Conservation (phyloP, 345 rosid species). For the Ricinus communis region DNA sequence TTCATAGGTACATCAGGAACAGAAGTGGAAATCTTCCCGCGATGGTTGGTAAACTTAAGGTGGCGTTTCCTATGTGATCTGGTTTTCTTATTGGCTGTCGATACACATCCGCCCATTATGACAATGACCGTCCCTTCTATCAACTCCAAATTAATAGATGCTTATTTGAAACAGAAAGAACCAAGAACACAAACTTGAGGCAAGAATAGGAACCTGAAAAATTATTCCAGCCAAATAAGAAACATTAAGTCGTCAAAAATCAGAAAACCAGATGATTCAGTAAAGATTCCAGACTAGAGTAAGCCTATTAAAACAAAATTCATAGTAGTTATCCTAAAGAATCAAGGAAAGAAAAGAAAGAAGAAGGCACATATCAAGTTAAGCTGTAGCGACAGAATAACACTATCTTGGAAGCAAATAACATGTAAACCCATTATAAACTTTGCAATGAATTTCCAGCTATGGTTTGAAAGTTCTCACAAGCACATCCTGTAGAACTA, state of each 20-base stretch:
- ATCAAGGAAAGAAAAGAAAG: too few species aligned
- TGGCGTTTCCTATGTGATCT: conserved; percentile 27
- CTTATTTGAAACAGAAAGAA: neutral
- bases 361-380: too few species aligned
- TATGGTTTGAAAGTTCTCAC: too few species aligned
- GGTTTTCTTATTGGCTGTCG: conserved; percentile 34
- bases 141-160: neutral
- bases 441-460: too few species aligned
- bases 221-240: neutral
- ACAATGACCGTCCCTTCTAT: conserved; percentile 19
- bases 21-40: conserved; percentile 44
- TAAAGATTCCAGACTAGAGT: too few species aligned
- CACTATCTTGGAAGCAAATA: too few species aligned
- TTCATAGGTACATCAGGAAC: conserved; percentile 42
- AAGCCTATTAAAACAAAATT: too few species aligned
- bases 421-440: too few species aligned
- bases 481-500: neutral
- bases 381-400: too few species aligned
- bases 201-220: neutral
- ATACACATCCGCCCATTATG: conserved; percentile 78
- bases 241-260: too few species aligned
- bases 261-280: too few species aligned
- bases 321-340: too few species aligned
- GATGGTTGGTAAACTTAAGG: conserved; percentile 34
- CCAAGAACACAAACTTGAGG: conserved; percentile 4